These are phyloP conservation scores for Anisodus acutangulus DNA, from an alignment of 257 asterid species.

Conservation along the genomic window DNA sequence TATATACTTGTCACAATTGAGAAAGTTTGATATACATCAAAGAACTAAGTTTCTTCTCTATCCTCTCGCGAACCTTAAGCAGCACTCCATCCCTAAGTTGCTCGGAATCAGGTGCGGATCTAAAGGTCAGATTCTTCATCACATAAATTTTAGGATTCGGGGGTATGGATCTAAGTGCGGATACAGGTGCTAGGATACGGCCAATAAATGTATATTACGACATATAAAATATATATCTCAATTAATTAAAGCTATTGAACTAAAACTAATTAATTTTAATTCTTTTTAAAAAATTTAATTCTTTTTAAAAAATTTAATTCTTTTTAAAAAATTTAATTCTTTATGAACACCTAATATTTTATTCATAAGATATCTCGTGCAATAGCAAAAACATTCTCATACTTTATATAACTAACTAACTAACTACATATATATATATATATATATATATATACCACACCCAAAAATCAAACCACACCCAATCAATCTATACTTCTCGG, in stretches of 20 bases:
- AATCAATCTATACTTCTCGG: slow-evolving; percentile 3
- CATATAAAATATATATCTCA: not conserved
- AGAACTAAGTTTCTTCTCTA: slow-evolving; percentile 22
- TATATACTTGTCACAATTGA: slow-evolving; percentile 39
- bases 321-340: not conserved
- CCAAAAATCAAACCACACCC: not conserved
- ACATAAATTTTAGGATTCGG: not conserved
- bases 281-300: not conserved
- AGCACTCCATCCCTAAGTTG: slow-evolving; percentile 9
- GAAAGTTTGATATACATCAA: slow-evolving; percentile 24
- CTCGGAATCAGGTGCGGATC: not conserved
- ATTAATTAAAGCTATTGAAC: not conserved
- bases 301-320: not conserved
- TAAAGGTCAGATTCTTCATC: not conserved
- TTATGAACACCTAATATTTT: not conserved
- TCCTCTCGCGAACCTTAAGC: not conserved
- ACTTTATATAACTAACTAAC: not conserved
- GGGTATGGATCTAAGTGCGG: not conserved
- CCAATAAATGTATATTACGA: not conserved
- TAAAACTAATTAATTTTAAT: not conserved
- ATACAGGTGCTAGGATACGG: not conserved
- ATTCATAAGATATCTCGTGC: not conserved
- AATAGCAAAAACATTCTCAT: slow-evolving; percentile 14
- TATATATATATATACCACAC: not conserved
- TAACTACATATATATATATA: too few species aligned